A percentile compares a stretch with the other conserved stretches of the same genome.
These are phyloP conservation scores for Acacia pycnantha DNA, from an alignment of 331 rosid genomes.

Conservation along the genomic window DNA sequence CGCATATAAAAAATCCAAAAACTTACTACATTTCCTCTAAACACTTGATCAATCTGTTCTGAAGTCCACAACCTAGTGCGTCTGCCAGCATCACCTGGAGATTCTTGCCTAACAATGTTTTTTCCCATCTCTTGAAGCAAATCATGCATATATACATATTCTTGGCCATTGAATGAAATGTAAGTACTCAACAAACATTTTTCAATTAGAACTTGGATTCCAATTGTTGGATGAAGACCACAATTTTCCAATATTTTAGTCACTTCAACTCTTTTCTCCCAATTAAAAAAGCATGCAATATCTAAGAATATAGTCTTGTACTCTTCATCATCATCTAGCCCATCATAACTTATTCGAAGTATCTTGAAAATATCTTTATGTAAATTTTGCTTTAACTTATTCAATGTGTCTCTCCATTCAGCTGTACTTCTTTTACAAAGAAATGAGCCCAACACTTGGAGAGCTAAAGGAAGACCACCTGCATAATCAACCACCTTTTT, in stretches of 20 bases:
- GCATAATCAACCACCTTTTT: neutral
- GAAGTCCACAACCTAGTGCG: neutral
- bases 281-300: conserved; percentile 12
- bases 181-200: neutral
- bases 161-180: neutral
- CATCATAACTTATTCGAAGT: conserved; percentile 15
- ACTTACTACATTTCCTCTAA: neutral
- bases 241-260: neutral
- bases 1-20: neutral
- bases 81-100: neutral
- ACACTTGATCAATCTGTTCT: neutral
- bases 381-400: neutral
- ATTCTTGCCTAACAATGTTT: conserved; percentile 2
- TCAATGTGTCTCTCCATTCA: conserved; percentile 19
- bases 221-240: conserved; percentile 5
- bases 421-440: neutral
- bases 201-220: neutral
- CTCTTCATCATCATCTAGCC: neutral
- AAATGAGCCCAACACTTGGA: conserved; percentile 21
- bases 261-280: neutral
- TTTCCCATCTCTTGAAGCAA: neutral
- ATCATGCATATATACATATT: neutral
- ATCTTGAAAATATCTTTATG: neutral
- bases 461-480: conserved; percentile 19
- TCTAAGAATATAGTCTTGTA: neutral